phyloP scores from a whole-genome alignment of 345 rosid genomes.

The Euclidium syriacum region DNA sequence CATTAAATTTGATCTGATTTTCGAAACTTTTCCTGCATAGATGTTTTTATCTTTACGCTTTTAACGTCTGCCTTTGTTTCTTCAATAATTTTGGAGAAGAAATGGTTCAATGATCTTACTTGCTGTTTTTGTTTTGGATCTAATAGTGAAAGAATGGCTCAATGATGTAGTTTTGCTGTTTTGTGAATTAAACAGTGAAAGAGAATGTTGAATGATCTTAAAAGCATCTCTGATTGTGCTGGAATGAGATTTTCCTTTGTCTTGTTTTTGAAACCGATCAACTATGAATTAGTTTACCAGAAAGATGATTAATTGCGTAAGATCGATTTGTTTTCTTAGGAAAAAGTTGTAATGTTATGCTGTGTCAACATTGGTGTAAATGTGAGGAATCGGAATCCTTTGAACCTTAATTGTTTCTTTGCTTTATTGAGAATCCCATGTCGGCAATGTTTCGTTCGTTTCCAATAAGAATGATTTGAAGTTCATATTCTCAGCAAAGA shows the following conservation, averaged over 20 bases:
- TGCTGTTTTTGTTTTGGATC: neutral
- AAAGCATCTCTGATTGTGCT: neutral
- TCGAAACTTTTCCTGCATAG: too few species aligned
- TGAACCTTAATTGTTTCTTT: neutral
- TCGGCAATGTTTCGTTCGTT: neutral
- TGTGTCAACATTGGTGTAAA: neutral
- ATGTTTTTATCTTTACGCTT: too few species aligned
- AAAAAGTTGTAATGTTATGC: neutral
- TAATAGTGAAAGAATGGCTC: neutral
- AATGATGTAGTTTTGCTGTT: neutral
- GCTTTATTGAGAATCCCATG: neutral
- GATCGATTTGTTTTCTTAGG: neutral
- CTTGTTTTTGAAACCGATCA: neutral
- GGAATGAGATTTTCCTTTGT: neutral
- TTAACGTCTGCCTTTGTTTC: too few species aligned
- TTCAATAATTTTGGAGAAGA: too few species aligned
- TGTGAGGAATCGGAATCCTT: neutral
- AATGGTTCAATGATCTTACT: neutral
- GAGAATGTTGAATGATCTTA: neutral
- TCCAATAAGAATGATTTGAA: neutral
- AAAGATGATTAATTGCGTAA: neutral
- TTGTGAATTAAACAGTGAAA: neutral
- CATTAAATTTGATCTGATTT: neutral
- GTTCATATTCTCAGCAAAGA: neutral
- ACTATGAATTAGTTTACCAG: neutral